phyloP scores from a whole-genome alignment of 106 monocot genomes.

The Dactylorhiza incarnata region DNA sequence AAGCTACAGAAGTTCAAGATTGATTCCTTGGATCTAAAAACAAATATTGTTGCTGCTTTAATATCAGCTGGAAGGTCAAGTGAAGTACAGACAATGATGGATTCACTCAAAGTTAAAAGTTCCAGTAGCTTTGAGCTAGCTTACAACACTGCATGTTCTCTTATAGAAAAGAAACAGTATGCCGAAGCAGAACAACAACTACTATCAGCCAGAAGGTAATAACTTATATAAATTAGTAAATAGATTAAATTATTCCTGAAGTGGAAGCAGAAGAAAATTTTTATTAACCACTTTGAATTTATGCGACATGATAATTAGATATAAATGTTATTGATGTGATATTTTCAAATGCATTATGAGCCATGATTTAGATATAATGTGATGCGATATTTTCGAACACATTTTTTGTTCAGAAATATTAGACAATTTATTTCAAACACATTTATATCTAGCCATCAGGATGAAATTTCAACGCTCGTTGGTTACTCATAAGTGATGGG shows the following conservation, averaged over 20 bases:
- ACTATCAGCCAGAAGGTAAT: conserved; percentile 85
- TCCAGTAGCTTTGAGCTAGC: conserved; percentile 83
- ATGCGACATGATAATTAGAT: no score
- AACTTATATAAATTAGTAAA: not conserved
- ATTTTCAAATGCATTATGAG: no score
- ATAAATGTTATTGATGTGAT: no score
- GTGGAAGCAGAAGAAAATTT: no score
- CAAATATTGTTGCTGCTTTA: conserved; percentile 77
- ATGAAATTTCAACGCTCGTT: no score
- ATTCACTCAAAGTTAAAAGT: conserved; percentile 69
- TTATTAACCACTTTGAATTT: no score
- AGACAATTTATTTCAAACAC: no score
- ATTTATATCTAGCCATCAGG: no score
- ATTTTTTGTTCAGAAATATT: no score
- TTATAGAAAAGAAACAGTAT: conserved; percentile 73
- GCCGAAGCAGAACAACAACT: conserved; percentile 75
- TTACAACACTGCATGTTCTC: conserved; percentile 81
- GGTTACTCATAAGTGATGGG: no score
- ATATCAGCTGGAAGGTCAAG: conserved; percentile 69
- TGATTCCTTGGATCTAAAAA: conserved; percentile 79
- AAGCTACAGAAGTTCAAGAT: conserved; percentile 84
- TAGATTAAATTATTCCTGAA: not conserved
- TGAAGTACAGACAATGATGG: conserved; percentile 79
- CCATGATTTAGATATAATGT: no score
- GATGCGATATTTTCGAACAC: no score